phyloP scores from a whole-genome alignment of 2,329 filamentous ascomycete species.

The Penicillium frequentans region DNA sequence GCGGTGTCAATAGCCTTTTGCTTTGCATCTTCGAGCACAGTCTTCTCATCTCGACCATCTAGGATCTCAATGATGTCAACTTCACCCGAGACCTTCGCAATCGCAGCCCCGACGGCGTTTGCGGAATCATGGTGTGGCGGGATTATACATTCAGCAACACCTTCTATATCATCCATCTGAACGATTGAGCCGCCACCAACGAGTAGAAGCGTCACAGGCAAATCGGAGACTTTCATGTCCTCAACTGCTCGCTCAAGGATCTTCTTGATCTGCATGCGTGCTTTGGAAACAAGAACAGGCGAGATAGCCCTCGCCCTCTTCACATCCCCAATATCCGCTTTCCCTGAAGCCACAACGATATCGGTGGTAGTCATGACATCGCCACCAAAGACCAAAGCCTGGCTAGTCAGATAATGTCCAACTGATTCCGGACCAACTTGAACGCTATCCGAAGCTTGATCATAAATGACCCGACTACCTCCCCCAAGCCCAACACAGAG shows the following conservation, averaged over 20 bases:
- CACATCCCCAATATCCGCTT: slow-evolving; percentile 24
- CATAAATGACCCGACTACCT: slow-evolving; percentile 46
- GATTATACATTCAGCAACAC: slow-evolving; percentile 52
- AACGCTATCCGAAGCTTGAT: slow-evolving; percentile 27
- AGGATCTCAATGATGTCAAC: slow-evolving; percentile 55
- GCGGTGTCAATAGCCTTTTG: neutral
- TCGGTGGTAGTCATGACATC: slow-evolving; percentile 55
- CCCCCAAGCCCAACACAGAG: slow-evolving; percentile 59
- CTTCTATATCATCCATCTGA: slow-evolving; percentile 49
- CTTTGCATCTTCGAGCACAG: slow-evolving; percentile 18
- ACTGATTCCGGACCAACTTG: slow-evolving; percentile 60
- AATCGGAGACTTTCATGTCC: slow-evolving; percentile 57
- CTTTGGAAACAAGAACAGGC: neutral
- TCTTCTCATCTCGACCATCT: slow-evolving; percentile 28
- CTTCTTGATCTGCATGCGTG: slow-evolving; percentile 19
- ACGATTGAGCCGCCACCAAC: slow-evolving; percentile 60
- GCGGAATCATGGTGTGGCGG: slow-evolving; percentile 57
- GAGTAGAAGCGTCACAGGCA: slow-evolving; percentile 53
- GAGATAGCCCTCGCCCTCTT: slow-evolving; percentile 9
- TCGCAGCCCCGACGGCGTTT: slow-evolving; percentile 62
- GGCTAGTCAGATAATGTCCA: slow-evolving; percentile 50
- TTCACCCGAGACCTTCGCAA: slow-evolving; percentile 55
- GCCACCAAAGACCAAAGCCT: slow-evolving; percentile 57
- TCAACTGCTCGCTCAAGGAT: slow-evolving; percentile 56
- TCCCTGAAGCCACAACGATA: slow-evolving; percentile 36